These are phyloP conservation scores for Coniella vitis DNA, from an alignment of 2,329 filamentous ascomycete species.

Conservation along the genomic window DNA sequence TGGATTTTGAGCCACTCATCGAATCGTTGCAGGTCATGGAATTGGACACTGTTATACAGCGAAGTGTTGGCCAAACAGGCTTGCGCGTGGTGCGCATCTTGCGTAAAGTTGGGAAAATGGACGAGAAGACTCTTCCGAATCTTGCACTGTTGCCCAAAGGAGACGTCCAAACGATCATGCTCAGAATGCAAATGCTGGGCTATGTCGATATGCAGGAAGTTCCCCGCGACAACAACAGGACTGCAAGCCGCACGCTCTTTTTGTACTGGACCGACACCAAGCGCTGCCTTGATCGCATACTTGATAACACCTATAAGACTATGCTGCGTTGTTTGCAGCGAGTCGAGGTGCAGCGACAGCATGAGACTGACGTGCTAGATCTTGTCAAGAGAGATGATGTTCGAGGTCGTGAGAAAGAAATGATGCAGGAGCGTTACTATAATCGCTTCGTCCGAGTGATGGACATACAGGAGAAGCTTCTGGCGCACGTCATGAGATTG, in stretches of 20 bases:
- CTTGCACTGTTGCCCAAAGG: slow-evolving; percentile 78
- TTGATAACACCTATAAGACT: slow-evolving; percentile 81
- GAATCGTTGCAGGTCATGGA: slow-evolving; percentile 67
- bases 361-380: slow-evolving; percentile 64
- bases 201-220: slow-evolving; percentile 92
- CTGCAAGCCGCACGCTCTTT: slow-evolving; percentile 78
- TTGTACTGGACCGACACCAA: slow-evolving; percentile 86
- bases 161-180: slow-evolving; percentile 78
- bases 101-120: slow-evolving; percentile 81
- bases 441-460: slow-evolving; percentile 42
- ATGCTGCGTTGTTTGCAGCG: slow-evolving; percentile 83
- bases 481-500: slow-evolving; percentile 71
- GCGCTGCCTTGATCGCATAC: slow-evolving; percentile 59
- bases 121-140: slow-evolving; percentile 80
- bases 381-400: slow-evolving; percentile 84
- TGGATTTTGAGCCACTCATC: slow-evolving; percentile 73
- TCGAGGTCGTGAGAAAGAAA: slow-evolving; percentile 73
- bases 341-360: slow-evolving; percentile 66
- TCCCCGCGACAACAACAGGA: slow-evolving; percentile 75
- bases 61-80: slow-evolving; percentile 68
- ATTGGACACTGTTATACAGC: slow-evolving; percentile 73
- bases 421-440: slow-evolving; percentile 68
- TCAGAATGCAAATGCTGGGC: slow-evolving; percentile 77
- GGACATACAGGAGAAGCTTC: slow-evolving; percentile 63
- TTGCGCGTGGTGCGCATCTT: slow-evolving; percentile 82